Base-by-base conservation (phyloP, 352 stramenopile genomes). In the Phytophthora rubi region DNA sequence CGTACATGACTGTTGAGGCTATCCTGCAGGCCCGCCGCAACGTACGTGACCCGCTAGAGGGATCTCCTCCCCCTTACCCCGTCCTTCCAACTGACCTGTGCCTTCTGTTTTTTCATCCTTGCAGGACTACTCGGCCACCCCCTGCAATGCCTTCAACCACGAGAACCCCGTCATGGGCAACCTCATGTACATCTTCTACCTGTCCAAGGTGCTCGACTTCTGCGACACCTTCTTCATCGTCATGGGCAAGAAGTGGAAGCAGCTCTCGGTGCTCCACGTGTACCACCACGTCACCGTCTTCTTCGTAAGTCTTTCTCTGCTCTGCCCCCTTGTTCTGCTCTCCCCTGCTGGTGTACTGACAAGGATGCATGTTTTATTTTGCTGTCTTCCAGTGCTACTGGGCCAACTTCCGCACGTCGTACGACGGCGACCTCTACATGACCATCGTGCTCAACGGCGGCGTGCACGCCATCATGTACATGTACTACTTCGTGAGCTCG, bases 391-490 rank as follows among this genome's bases (percentile, higher is more conserved):
- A 79, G 72, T 79, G 72, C 91, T 98, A 98, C 79, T 99, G 96
- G 95, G 77, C 98, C 35, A 97, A 97, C 73, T 85, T 94, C 30
- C 94, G 98, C 78, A 88, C 94, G 12, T 92, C 92, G 28, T 98
- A 98, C 64, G 96, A 99, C 72, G 95, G 95, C 64, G 96, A 99
- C 76, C 91, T 98, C 57, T 99, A 97, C 86, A 80, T 98, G 47
- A 98, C 95, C 39, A 97, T 99, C 70, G 75, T 98, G n/a, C 80
- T 98, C 21, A 99, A 99, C 71, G 92, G 92, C 59, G 97, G 97
- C 68, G 98, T 99, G 65, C 97, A 99, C 79, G 98, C 94, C 7
- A 95, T 99, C 74, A 99, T 99, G 96, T 99, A 99, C 89, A 98
- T 93, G 32, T 99, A 99, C 81, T 99, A 99, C 91, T 98, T 98